Base-by-base conservation (phyloP, 805 yeast species). In the Lachancea kluyveri region DNA sequence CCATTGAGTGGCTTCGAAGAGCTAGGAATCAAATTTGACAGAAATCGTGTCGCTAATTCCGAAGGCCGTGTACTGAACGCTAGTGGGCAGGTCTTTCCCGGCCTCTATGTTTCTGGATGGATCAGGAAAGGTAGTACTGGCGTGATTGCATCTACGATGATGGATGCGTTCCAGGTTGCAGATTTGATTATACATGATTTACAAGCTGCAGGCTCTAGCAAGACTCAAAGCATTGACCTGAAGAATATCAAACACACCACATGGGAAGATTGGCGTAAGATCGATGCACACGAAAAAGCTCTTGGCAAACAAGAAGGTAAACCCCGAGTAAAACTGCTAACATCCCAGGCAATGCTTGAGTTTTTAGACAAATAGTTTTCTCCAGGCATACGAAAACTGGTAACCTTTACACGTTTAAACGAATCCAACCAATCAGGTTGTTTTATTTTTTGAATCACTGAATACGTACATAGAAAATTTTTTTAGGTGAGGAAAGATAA, bases 51-150 rank as follows among this genome's bases (percentile, higher is more conserved):
- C 8, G 57, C 63, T 1, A 75, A 71, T 36, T 39, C 45, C 1
- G 52, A 64, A 14, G 80, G 78, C 2, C 57, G 70, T 23, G 69
- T 70, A 0, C 35, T 64, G 7, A 43, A 52, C 20, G 36, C 42
- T 1, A 31, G 43, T 1, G 49, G 46, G 12, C 38, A 32, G 24
- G 43, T 39, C 21, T 45, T 53, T 17, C 60, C 51, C 2, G 80
- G 85, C 0, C 60, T 85, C 37, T 90, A 87, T 46, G 77, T 83
- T 2, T 65, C 87, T 6, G 98, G 98, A 0, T 92, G 98, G 98
- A 78, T 87, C 28, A 75, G 81, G 35, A 77, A 72, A 31, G 94
- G 95, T 1, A 82, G 95, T 6, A 70, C 71, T 17, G 98, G 98
- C 1, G 94, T 86, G 3, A 92, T 92, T 42, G 94, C 94, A 11